Conservation (phyloP, 495 filamentous ascomycete genomes). For the Parachaetomium inaequale region DNA sequence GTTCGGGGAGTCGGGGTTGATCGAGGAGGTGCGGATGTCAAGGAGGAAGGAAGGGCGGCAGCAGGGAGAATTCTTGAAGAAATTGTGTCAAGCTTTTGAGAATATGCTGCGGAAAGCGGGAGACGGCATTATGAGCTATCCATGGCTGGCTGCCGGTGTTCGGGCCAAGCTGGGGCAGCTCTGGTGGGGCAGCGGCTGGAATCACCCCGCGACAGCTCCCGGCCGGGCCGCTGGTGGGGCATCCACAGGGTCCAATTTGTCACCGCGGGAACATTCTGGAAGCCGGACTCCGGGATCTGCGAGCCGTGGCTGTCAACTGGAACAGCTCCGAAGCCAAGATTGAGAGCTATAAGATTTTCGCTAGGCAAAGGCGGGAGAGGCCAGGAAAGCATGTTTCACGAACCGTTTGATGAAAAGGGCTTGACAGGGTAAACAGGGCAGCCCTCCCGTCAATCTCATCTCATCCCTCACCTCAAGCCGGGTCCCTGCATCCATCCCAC, state of each 20-base stretch:
- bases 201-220: conserved; percentile 1
- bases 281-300: not conserved
- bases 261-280: conserved; percentile 19
- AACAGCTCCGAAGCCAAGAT: no score
- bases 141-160: not conserved
- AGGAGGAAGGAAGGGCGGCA: no score
- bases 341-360: no score
- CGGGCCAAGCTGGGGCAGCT: not conserved
- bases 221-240: not conserved
- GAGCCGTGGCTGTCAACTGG: not conserved
- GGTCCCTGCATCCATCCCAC: no score
- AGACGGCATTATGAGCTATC: no score
- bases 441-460: no score
- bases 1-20: not conserved
- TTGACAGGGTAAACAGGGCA: no score
- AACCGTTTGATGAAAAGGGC: no score
- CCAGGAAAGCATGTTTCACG: no score
- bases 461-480: no score
- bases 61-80: not conserved
- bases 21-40: not conserved
- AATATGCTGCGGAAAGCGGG: not conserved
- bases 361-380: no score
- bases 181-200: not conserved
- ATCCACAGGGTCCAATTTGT: conserved; percentile 13
- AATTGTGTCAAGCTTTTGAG: not conserved